Evolutionary conservation across 2,329 filamentous ascomycete species (phyloP), one percentile per base, ranked within the genome.

Genomic region (Shiraia bambusicola): DNA sequence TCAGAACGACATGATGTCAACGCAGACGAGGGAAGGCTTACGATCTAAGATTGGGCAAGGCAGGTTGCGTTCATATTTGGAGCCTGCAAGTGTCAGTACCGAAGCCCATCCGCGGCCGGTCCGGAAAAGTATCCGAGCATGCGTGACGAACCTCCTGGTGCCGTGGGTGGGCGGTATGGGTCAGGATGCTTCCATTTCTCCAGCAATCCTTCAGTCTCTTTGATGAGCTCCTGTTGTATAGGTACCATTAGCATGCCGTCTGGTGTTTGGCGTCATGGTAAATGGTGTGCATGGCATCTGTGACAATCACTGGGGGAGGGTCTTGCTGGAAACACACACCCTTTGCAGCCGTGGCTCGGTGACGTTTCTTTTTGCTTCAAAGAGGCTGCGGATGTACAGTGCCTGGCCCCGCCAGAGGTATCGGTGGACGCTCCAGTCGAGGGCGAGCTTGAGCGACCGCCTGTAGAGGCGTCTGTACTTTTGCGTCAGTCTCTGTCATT

Each of bases 101-200:
- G 22, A 45, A 43, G 46, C 45, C 19, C 19, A 46, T 47, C 42
- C 34, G 45, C 55, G 52, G 55, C 55, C 54, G 54, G 31, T 15
- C 30, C 53, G 45, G 50, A 53, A 49, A 50, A 41, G 32, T 49
- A 52, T 57, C 52, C 51, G 54, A 31, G 37, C 28, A 28, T 28
- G 38, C 40, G 42, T 26, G 44, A 50, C 56, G 38, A 80, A 93
- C 92, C 93, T 79, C 93, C 93, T 9, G 93, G 93, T 28, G 93
- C 92, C 29, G 89, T 95, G 11, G 93, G 93, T 53, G 86, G 82
- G 57, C 81, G 77, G 69, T 95, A 97, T 24, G 93, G 91, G 69
- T 98, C 93, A 3, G 93, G 93, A 66, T 98, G 93, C 75, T 97
- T 97, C 92, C 92, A 98, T 70, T 85, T 87, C 63, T 93, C 83